Percentiles rank a stretch among this genome's conserved stretches.
Conservation (phyloP, 177 flowering plant species). For the Telopea speciosissima region DNA sequence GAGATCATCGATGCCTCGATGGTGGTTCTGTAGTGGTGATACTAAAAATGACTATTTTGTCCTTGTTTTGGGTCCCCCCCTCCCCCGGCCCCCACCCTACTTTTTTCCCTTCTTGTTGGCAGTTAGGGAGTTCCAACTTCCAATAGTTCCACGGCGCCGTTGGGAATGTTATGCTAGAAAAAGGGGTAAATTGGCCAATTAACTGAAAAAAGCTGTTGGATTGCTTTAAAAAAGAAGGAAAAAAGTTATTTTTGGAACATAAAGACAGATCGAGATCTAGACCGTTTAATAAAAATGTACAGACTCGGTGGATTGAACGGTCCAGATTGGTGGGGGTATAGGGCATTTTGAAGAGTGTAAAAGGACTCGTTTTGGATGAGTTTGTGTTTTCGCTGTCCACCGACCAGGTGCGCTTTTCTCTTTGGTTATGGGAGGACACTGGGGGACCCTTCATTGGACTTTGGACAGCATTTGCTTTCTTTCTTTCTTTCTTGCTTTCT, state of each 20-base stretch:
- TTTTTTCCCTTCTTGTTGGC: too few species aligned
- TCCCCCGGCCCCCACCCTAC: too few species aligned
- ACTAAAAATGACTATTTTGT: too few species aligned
- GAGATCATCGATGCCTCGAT: too few species aligned
- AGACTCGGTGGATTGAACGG: neutral
- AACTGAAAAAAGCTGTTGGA: neutral
- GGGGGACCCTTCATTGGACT: too few species aligned
- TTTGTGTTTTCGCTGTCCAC: neutral
- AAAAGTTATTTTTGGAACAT: neutral
- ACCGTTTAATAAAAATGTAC: neutral
- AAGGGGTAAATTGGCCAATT: neutral
- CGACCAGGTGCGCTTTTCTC: neutral
- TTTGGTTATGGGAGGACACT: neutral
- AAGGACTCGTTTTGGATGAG: neutral
- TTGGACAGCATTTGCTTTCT: neutral
- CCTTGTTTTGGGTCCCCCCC: too few species aligned
- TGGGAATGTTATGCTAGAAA: neutral
- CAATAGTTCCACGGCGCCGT: neutral
- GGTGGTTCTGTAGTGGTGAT: too few species aligned
- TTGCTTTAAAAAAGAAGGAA: neutral
- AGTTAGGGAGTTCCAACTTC: too few species aligned
- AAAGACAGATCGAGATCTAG: neutral
- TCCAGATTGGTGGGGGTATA: neutral
- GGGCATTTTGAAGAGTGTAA: too few species aligned
- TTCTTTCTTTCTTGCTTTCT: too few species aligned